Evolutionary conservation across 208 protist species (phyloP).

Genomic region (Leishmania arabica): DNA sequence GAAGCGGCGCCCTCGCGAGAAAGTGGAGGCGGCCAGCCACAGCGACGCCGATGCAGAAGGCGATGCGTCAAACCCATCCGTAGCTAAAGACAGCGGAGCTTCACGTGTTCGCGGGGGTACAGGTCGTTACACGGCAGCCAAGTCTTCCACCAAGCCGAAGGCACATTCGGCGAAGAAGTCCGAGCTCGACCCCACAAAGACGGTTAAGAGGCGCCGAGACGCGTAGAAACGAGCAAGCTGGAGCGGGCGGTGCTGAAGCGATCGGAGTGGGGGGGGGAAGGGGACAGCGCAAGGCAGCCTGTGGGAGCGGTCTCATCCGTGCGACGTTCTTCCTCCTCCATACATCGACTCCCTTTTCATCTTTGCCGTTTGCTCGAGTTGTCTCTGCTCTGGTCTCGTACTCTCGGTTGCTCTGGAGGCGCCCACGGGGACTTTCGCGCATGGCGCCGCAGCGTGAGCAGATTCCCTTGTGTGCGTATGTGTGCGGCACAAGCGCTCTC

Average conservation of each 20-base stretch:
- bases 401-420: neutral
- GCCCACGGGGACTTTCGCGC: neutral
- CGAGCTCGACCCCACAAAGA: neutral
- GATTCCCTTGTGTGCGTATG: neutral
- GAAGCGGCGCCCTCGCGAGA: constrained; percentile 14
- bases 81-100: neutral
- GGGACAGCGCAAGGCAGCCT: neutral
- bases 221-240: neutral
- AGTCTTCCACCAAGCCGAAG: neutral
- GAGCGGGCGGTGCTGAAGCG: neutral
- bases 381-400: neutral
- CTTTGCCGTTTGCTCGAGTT: neutral
- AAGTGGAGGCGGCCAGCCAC: neutral
- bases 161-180: constrained; percentile 1
- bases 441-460: neutral
- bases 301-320: neutral
- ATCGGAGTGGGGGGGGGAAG: neutral
- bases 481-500: neutral
- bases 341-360: constrained; percentile 13
- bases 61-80: neutral
- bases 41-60: neutral
- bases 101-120: neutral
- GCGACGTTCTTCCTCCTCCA: neutral
- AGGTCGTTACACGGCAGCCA: neutral
- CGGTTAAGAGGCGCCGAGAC: neutral